Evolutionary conservation across 257 asterid species (phyloP), one percentile per base, ranked within the genome.

Genomic region (Solanum clarkiae): DNA sequence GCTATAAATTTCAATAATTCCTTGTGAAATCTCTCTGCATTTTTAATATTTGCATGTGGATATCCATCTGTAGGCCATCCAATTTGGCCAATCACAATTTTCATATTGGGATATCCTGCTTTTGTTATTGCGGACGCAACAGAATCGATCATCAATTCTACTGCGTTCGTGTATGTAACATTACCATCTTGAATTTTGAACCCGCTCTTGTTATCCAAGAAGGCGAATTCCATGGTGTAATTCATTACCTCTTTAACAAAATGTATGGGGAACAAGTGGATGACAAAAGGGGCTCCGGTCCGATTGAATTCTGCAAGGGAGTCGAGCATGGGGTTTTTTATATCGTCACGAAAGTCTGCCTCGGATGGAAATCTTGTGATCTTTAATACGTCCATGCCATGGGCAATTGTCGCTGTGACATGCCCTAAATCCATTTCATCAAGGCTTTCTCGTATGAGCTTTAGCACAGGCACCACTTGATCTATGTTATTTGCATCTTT

Each of bases 61-160:
- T 18, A 44, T 8, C 93, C 93, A 20, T 91, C 94, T 0, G 97
- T 93, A 9, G 97, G 95, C 94, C 96, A 93, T 16, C 97, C 96
- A 40, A 93, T 86, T 59, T 89, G 86, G 14, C 92, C 89, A 1
- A 92, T 86, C 24, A 82, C 55, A 10, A 93, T 82, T 45, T 69
- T 54, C 77, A 90, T 4, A 36, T 85, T 15, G 2, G 88, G 71
- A 15, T 80, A 65, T 15, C 92, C 94, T 0, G 84, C 86, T 65
- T 92, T 93, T 6, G 10, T 71, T 17, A 93, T 8, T 0, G 95
- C 89, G 71, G 86, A 85, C 0, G 85, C 87, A 18, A 89, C 80
- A 0, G 92, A 86, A 26, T 93, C 97, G 24, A 86, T 79, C 17
- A 89, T 74, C 2, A 90, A 91, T 10, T 91, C 97, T 8, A 92